phyloP scores from a whole-genome alignment of 2,329 filamentous ascomycete species.

The Calycina herbarum region DNA sequence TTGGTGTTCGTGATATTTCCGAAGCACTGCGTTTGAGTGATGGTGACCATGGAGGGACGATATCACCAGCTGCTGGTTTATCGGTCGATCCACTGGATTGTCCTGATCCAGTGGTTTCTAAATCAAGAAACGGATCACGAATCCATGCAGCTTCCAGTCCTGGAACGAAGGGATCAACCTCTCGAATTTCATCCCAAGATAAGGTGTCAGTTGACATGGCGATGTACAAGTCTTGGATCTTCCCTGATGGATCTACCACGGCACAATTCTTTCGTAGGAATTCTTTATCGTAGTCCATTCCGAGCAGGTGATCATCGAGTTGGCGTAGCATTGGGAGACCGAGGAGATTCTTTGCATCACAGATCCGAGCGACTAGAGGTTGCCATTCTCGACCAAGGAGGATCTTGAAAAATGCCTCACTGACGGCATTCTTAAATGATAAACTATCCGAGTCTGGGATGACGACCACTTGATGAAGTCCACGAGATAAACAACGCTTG shows the following conservation, averaged over 20 bases:
- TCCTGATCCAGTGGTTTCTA: constrained; percentile 28
- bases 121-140: constrained; percentile 52
- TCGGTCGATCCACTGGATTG: constrained; percentile 9
- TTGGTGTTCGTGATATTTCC: constrained; percentile 52
- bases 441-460: constrained; percentile 50
- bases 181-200: constrained; percentile 52
- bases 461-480: constrained; percentile 57
- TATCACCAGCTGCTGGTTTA: constrained; percentile 48
- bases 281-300: constrained; percentile 47
- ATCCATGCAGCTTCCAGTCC: constrained; percentile 57
- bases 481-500: constrained; percentile 60
- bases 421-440: constrained; percentile 51
- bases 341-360: constrained; percentile 54
- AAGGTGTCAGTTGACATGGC: constrained; percentile 54
- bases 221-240: constrained; percentile 60
- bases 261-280: constrained; percentile 57
- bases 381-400: constrained; percentile 54
- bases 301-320: constrained; percentile 47
- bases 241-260: constrained; percentile 54
- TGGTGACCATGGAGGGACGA: constrained; percentile 36
- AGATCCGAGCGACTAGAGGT: constrained; percentile 58
- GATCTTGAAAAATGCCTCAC: constrained; percentile 50
- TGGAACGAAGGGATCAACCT: constrained; percentile 49
- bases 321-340: constrained; percentile 61
- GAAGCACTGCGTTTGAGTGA: constrained; percentile 52